phyloP scores from a whole-genome alignment of 2,329 filamentous ascomycete genomes.

The Talaromyces sp. region DNA sequence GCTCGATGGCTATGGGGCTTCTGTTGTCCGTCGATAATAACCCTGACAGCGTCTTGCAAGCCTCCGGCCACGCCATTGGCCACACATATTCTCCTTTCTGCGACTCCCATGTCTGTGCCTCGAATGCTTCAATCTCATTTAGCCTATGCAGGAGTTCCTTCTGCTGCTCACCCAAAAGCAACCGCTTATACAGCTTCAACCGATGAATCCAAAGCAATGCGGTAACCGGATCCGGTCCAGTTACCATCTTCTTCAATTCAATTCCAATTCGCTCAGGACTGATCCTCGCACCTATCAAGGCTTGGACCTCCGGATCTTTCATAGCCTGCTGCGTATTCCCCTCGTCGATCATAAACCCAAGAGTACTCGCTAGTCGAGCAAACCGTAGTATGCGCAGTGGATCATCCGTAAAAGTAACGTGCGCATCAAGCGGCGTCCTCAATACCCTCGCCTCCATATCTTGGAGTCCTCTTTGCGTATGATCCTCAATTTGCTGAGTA shows the following conservation, averaged over 20 bases:
- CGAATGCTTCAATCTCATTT: background rate
- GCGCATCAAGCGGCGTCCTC: conserved; percentile 9
- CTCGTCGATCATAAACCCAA: conserved; percentile 11
- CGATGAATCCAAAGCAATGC: conserved; percentile 12
- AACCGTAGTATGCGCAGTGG: conserved; percentile 7
- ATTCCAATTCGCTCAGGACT: conserved; percentile 3
- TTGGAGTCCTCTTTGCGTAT: background rate
- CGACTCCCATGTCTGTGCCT: background rate
- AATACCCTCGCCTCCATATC: background rate
- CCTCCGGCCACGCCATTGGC: conserved; percentile 2
- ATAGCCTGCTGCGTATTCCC: conserved; percentile 5
- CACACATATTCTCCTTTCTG: background rate
- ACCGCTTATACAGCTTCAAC: background rate
- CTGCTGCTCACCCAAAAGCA: conserved; percentile 5
- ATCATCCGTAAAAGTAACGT: conserved; percentile 10
- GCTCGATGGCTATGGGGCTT: background rate
- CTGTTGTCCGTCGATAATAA: background rate
- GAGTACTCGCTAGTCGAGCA: conserved; percentile 6
- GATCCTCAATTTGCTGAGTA: background rate
- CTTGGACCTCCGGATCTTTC: background rate
- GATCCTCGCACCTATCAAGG: background rate
- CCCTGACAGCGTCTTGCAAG: background rate
- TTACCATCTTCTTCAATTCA: conserved; percentile 14
- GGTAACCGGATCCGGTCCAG: conserved; percentile 4
- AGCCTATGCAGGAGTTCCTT: background rate